Evolutionary conservation across 2,329 filamentous ascomycete species (phyloP).

Genomic region (Harringtonia aguacate): DNA sequence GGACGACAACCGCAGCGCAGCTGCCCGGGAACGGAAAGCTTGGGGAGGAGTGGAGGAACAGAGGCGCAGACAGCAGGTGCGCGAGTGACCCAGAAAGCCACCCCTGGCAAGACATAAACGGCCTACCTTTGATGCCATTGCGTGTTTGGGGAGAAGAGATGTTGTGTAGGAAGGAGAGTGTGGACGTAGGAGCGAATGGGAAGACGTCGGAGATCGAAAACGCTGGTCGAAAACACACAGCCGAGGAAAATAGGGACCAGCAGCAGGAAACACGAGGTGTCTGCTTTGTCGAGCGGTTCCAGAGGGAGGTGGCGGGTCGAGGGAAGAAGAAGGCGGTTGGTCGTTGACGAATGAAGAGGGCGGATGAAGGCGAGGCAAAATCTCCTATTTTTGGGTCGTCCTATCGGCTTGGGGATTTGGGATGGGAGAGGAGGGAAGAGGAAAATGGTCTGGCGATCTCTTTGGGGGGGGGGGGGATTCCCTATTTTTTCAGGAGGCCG

Average conservation of each 20-base stretch:
- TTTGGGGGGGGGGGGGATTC: slow-evolving; percentile 3
- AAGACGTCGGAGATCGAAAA: no score
- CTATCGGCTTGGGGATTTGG: neutral
- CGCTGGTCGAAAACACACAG: neutral
- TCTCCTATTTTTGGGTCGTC: neutral
- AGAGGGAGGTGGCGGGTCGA: neutral
- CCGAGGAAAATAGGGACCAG: neutral
- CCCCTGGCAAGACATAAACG: neutral
- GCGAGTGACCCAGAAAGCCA: no score
- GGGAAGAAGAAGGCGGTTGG: neutral
- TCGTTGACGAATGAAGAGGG: neutral
- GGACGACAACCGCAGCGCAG: no score
- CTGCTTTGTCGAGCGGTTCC: neutral
- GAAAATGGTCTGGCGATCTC: slow-evolving; percentile 4
- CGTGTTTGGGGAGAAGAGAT: neutral
- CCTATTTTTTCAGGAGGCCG: slow-evolving; percentile 8
- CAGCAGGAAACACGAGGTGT: neutral
- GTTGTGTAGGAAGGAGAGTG: neutral
- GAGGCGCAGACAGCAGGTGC: no score
- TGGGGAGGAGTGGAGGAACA: no score
- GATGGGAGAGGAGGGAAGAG: slow-evolving; percentile 3
- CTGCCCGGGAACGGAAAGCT: no score
- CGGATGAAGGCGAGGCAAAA: neutral
- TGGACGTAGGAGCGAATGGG: no score
- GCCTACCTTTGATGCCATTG: slow-evolving; percentile 4